Evolutionary conservation across 805 yeast genomes (phyloP).

Genomic region (Helenozyma baotianmanensis): DNA sequence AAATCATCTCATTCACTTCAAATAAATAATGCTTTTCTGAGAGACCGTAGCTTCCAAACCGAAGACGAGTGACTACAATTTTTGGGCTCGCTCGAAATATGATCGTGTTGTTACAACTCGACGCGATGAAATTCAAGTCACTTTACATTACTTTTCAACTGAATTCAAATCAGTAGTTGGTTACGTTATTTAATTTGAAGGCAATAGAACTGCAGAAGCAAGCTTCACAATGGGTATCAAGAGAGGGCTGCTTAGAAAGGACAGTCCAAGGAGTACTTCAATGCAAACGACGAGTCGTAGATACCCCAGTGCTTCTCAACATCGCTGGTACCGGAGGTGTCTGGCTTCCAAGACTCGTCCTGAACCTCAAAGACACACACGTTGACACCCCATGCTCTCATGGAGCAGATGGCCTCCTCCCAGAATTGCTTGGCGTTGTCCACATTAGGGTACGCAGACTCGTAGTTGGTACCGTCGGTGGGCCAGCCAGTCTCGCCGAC

Average conservation of each 20-base stretch:
- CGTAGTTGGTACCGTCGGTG: constrained; percentile 73
- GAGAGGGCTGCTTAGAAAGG: constrained; percentile 16
- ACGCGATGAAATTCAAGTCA: too few species aligned
- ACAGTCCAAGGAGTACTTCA: constrained; percentile 38
- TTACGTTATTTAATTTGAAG: too few species aligned
- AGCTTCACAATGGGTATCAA: too few species aligned
- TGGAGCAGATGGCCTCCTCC: constrained; percentile 86
- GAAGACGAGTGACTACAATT: too few species aligned
- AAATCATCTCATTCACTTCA: too few species aligned
- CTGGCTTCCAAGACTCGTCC: constrained; percentile 96
- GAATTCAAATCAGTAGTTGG: too few species aligned
- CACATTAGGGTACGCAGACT: constrained; percentile 60
- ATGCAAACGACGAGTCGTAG: constrained; percentile 48
- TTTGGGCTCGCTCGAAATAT: too few species aligned
- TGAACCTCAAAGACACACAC: constrained; percentile 91
- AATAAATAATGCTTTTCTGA: too few species aligned
- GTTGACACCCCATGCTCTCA: constrained; percentile 94
- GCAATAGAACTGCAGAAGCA: too few species aligned
- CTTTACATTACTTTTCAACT: too few species aligned
- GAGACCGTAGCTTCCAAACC: too few species aligned
- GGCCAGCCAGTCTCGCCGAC: constrained; percentile 99
- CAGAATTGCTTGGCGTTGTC: constrained; percentile 76
- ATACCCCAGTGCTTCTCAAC: constrained; percentile 97
- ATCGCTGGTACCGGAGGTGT: constrained; percentile 75
- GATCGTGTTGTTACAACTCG: too few species aligned